Conservation (phyloP, 768 basidiomycete species). For the Termitomyces heimii region DNA sequence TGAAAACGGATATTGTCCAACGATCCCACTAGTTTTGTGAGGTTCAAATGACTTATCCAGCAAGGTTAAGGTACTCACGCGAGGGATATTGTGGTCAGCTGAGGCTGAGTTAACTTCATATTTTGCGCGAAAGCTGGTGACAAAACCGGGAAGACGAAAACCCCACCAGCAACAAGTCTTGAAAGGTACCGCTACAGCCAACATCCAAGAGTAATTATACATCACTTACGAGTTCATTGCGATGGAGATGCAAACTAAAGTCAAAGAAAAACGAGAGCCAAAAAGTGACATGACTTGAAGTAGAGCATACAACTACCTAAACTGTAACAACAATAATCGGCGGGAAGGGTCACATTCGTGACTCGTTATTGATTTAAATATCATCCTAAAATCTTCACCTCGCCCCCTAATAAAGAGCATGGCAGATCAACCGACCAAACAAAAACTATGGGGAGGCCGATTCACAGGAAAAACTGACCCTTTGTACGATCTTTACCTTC, state of each 20-base stretch:
- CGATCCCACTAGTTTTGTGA: conserved; percentile 57
- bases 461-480: conserved; percentile 91
- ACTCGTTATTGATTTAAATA: neutral
- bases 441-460: conserved; percentile 85
- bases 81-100: conserved; percentile 71
- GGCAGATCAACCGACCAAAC: conserved; percentile 38
- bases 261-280: conserved; percentile 2
- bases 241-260: conserved; percentile 43
- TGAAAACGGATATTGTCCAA: conserved; percentile 75
- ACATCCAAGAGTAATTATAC: neutral
- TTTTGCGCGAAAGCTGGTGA: conserved; percentile 55
- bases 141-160: conserved; percentile 75
- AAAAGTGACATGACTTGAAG: neutral
- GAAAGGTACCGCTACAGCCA: neutral
- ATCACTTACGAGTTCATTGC: conserved; percentile 55
- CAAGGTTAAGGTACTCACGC: conserved; percentile 42
- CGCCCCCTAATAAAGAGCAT: neutral
- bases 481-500: conserved; percentile 40
- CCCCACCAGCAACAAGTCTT: conserved; percentile 74
- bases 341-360: neutral
- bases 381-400: neutral
- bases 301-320: neutral
- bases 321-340: no score
- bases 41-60: neutral
- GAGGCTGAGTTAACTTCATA: conserved; percentile 65